Evolutionary conservation across 2,329 filamentous ascomycete genomes (phyloP), one percentile per base, ranked within the genome.

Genomic region (Zasmidium cellare): DNA sequence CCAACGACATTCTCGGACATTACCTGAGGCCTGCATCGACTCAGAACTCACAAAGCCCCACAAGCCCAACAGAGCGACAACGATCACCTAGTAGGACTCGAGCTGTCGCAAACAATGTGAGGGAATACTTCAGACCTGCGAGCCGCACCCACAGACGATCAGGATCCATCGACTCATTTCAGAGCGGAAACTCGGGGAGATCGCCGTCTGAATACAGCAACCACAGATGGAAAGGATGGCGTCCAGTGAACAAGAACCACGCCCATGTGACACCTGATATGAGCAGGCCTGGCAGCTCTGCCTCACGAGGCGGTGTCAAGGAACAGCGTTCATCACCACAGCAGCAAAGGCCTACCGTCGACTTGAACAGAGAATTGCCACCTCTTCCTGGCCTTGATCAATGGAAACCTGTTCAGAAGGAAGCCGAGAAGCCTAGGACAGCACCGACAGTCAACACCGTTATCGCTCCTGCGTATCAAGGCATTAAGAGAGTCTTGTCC

Each of bases 361-460:
- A 81, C 53, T 69, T 80, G 28, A 80, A 80, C 63, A 68, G 78
- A 55, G 77, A 80, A 57, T 66, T 80, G 22, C 79, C 79, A 31
- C 78, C 78, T 3, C 61, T 81, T 11, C 79, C 79, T 6, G 74
- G 77, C 49, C 68, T 81, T 5, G 77, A 80, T 56, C 72, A 69
- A 31, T 75, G 72, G 71, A 70, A 71, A 44, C 59, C 55, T 9
- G 63, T 67, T 9, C 64, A 66, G 45, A 49, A 58, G 25, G 56
- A 63, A 38, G 51, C 61, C 9, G 46, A 49, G 44, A 22, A 19
- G 16, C 38, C 38, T 31, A 28, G 45, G 24, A 14, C 49, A 20
- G 48, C 49, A 5, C 35, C 55, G 18, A 24, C 47, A 3, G 35
- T 41, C 35, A 41, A 41, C 35, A 22, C 23, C 25, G 28, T 44